Conservation (phyloP, 257 asterid species). For the Apocynum venetum region DNA sequence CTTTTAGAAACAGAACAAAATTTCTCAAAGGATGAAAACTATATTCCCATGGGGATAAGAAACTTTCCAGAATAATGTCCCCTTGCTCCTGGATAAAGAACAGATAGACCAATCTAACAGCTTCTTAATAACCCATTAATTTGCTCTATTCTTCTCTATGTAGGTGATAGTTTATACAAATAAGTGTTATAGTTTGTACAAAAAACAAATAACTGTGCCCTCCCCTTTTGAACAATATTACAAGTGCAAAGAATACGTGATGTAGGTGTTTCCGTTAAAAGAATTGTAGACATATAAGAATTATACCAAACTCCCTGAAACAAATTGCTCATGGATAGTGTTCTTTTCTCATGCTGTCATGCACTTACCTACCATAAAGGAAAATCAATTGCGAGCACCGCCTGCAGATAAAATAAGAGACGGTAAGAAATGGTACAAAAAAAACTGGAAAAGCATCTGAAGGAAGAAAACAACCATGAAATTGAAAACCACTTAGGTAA, state of each 20-base stretch:
- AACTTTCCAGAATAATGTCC: no score
- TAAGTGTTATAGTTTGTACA: background rate
- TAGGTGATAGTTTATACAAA: constrained; percentile 9
- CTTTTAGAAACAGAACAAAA: background rate
- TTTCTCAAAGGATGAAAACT: background rate
- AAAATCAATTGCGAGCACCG: background rate
- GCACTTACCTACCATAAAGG: background rate
- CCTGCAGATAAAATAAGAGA: constrained; percentile 10
- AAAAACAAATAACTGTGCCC: background rate
- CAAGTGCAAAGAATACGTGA: constrained; percentile 4
- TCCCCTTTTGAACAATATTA: background rate
- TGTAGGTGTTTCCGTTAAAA: background rate
- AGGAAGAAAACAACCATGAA: background rate
- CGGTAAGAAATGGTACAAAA: background rate
- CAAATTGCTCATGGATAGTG: background rate
- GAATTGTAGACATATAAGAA: background rate
- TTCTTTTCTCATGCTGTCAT: background rate
- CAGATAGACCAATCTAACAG: background rate
- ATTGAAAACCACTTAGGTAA: background rate
- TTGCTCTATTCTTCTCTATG: background rate
- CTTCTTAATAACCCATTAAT: background rate
- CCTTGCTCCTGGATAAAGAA: background rate
- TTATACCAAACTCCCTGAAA: background rate
- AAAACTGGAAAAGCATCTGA: background rate
- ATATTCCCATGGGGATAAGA: background rate